Evolutionary conservation across 176 grass and related monocot species (phyloP).

Genomic region (Thalia dealbata): DNA sequence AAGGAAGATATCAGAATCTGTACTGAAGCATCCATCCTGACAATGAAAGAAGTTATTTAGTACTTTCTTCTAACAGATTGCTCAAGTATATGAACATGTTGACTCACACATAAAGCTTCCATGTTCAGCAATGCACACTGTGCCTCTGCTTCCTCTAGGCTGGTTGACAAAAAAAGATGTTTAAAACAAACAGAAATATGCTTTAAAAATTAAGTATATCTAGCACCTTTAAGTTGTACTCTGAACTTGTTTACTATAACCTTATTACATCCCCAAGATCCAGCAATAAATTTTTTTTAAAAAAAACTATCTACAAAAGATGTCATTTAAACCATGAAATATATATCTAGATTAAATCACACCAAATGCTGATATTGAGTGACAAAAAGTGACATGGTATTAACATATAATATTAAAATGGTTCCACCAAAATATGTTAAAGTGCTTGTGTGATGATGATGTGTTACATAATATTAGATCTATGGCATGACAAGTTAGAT

Average conservation of each 20-base stretch:
- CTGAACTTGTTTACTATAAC: not conserved
- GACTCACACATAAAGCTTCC: constrained; percentile 69
- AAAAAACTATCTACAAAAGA: no score
- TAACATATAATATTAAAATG: not conserved
- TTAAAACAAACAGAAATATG: not conserved
- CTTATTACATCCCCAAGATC: not conserved
- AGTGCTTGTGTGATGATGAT: not conserved
- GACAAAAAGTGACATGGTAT: not conserved
- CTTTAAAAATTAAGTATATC: not conserved
- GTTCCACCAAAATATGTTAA: not conserved
- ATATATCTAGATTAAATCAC: no score
- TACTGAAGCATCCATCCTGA: constrained; percentile 91
- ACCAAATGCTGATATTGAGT: no score
- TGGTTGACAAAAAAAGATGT: constrained; percentile 21
- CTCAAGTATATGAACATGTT: constrained; percentile 1
- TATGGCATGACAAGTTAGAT: not conserved
- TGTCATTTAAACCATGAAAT: no score
- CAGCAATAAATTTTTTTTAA: no score
- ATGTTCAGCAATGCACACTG: constrained; percentile 76
- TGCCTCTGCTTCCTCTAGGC: constrained; percentile 91
- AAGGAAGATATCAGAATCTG: constrained; percentile 89
- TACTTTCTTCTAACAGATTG: not conserved
- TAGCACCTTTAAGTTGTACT: not conserved
- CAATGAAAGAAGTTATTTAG: not conserved
- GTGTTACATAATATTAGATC: not conserved